Evolutionary conservation across 164 flowering plant genomes (phyloP), one percentile per base, ranked within the genome.

Genomic region (Platanus orientalis): DNA sequence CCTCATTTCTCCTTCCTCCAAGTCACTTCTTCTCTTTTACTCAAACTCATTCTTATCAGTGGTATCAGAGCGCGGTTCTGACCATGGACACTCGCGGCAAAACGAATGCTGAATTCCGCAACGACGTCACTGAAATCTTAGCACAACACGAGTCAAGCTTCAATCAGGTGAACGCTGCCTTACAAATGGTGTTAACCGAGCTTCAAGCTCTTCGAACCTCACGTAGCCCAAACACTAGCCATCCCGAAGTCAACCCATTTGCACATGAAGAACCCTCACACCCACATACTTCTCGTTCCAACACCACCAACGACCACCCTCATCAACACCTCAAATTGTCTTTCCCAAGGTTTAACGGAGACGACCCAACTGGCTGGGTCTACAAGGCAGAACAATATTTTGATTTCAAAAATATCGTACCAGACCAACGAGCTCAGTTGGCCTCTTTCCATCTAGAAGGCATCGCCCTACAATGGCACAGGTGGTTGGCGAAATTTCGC

Each of bases 11-110:
- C 39, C 36, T 19, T 42, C 51, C 13, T 29, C 40, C 27, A 23
- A n/a, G n/a, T n/a, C n/a, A n/a, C 63, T 27, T 25, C 34, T 28
- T 28, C 53, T 60, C 34, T 26, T 5, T 45, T n/a, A 1, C 20
- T 19, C 16, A 47, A 60, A 26, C 20, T 60, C 25, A 14, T 2
- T 12, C 63, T 3, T 44, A 60, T 64, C 53, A 54, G 45, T 65
- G 69, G 69, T 65, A 57, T 65, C 61, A 57, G 42, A 65, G 54
- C 50, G n/a, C 39, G 27, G 59, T 29, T 21, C 21, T 29, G 62
- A 32, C 47, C 54, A 65, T 57, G 69, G 56, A 65, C 56, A 57
- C 67, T 64, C 52, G 67, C n/a, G 26, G 55, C 28, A 65, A 59
- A 25, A 56, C 69, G 11, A 65, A 65, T 56, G 34, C 25, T 0